Base-by-base conservation (phyloP, 495 filamentous ascomycete genomes). In the Mytilinidion resinicola region DNA sequence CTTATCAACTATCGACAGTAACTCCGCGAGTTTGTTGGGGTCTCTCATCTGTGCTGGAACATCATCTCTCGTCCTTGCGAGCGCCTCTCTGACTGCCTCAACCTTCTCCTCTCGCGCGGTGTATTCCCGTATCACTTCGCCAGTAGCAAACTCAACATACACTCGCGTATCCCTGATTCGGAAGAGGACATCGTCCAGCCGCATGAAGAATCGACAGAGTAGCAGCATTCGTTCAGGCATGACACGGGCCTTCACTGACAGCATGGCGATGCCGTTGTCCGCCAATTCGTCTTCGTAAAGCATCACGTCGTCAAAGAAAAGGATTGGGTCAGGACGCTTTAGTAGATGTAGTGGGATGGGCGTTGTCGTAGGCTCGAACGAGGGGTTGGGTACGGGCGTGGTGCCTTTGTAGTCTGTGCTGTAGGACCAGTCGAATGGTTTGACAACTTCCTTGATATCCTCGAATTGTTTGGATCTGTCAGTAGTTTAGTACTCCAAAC, bases 351-450 rank as follows among this genome's bases (percentile, higher is more conserved):
- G 78, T 8, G 93, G 91, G 50, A 98, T 95, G 44, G 77, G 74
- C 37, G 73, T 77, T 20, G 71, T 70, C n/a, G 79, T 80, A 19
- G 76, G 71, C 30, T 76, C 60, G 59, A 89, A 84, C 0, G 55
- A 49, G 5, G 65, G 72, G 19, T 67, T 71, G 15, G 62, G 41
- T 14, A 46, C 20, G 12, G 19, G 39, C 1, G 81, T 73, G 12
- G 84, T 88, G 21, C 93, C 93, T 52, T 77, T 80, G 69, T 95
- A 96, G 48, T 85, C 80, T 14, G 91, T 96, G 53, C 79, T 91
- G 71, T 96, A 98, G 39, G 90, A 95, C 93, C 93, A 98, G 73
- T 98, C 93, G 70, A 93, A 98, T 9, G 92, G 90, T 70, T 90
- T 90, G 15, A 97, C 88, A 15, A 96, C 85, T 68, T 96, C 90